Percentiles rank a stretch among this genome's conserved stretches.
phyloP scores from a whole-genome alignment of 2,329 filamentous ascomycete species.

The Beauveria caledonica region DNA sequence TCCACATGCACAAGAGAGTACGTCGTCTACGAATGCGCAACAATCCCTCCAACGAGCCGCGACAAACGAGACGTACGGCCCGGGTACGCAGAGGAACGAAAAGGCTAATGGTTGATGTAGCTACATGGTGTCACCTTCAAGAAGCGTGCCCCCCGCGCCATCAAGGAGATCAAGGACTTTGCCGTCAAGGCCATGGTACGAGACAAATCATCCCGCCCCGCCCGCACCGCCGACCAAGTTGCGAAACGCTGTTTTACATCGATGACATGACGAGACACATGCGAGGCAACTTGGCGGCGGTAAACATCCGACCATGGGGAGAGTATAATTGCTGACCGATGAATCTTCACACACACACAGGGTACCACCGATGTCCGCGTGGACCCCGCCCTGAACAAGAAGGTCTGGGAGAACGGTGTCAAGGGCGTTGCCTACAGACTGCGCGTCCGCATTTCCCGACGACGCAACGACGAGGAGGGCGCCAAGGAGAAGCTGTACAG shows the following conservation, averaged over 20 bases:
- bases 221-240: not conserved
- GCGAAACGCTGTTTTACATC: not conserved
- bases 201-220: slow-evolving; percentile 3
- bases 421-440: slow-evolving; percentile 98
- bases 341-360: slow-evolving; percentile 36
- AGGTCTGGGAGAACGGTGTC: slow-evolving; percentile 98
- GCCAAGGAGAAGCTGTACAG: slow-evolving; percentile 99
- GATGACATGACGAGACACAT: not conserved
- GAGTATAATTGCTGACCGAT: slow-evolving; percentile 9
- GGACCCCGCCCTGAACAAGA: slow-evolving; percentile 99
- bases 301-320: not conserved
- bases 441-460: slow-evolving; percentile 95
- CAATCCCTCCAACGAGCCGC: not conserved
- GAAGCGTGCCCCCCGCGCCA: slow-evolving; percentile 96
- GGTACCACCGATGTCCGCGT: slow-evolving; percentile 95
- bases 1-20: slow-evolving; percentile 96
- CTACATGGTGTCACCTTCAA: slow-evolving; percentile 98
- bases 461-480: slow-evolving; percentile 99
- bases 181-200: slow-evolving; percentile 93
- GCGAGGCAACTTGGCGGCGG: not conserved
- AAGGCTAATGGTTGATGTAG: slow-evolving; percentile 39
- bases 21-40: slow-evolving; percentile 16
- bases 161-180: slow-evolving; percentile 99
- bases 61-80: not conserved
- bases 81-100: not conserved